Evolutionary conservation across 169 alveolate genomes (phyloP), one percentile per base, ranked within the genome.

Genomic region (Cytauxzoon felis): DNA sequence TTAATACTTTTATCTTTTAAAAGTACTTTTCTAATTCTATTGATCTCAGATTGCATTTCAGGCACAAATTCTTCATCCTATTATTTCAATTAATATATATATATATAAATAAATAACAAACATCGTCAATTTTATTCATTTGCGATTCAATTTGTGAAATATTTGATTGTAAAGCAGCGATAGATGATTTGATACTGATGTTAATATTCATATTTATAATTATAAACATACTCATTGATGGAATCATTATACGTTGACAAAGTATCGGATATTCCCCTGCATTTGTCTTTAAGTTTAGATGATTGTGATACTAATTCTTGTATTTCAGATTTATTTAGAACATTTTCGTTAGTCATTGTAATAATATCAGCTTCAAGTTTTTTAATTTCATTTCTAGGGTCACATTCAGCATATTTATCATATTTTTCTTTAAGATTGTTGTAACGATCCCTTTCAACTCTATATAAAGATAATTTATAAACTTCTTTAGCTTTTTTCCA

Each of bases 391-490:
- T 73, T 59, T 24, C 72, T 81, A 24, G 86, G 86, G 59, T 85
- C 61, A 23, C 61, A 59, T 42, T 52, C 21, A 19, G 68, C 65
- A 11, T 47, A 63, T 30, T 70, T 65, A 47, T 80, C 79, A 51
- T 72, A 80, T 24, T 75, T 81, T 16, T 66, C 71, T 63, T 75
- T 80, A 5, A 54, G 30, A 23, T 80, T 7, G 13, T 80, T 73
- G 30, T 81, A 63, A 13, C 29, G 53, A 47, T 85, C 87, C 64
- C 70, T 48, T 27, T 57, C 33, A 0, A 49, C 80, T 34, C 59
- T 70, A 54, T 80, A 85, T 26, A 65, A 56, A n/a, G 84, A 59
- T 18, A 79, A 45, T 48, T 69, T 85, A 61, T 85, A 85, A 40
- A 50, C 54, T 34, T 68, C 69, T 38, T 85, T 84, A 32, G 80